Evolutionary conservation across 495 filamentous ascomycete genomes (phyloP), one percentile per base, ranked within the genome.

Genomic region (Physcia stellaris): DNA sequence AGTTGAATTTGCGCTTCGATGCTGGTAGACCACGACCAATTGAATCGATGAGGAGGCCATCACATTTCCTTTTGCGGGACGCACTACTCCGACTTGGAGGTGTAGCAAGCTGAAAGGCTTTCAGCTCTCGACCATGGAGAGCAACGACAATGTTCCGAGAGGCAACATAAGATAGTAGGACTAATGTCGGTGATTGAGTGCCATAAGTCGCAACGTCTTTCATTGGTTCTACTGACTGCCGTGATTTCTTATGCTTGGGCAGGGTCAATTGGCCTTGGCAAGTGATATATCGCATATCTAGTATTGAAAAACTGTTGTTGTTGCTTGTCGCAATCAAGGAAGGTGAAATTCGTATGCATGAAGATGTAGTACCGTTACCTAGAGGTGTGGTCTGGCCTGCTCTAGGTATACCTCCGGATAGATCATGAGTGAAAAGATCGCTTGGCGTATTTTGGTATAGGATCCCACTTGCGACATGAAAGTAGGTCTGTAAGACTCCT

Each of bases 41-140:
- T 1, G 80, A 77, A 49, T 83, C 76, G 18, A 81, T 76, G 20
- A 86, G 55, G 16, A 83, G 61, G 12, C 80, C 80, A 37, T 75
- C 71, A 12, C 75, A 66, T 6, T 75, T 70, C 4, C 75, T 65
- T 55, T 80, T 80, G 21, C 63, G 64, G 9, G 65, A 62, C n/a
- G 19, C 24, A 40, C 13, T 11, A 5, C 13, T n/a, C 12, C 38
- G 22, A 18, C 6, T 11, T 6, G 13, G 18, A n/a, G 28, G n/a
- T n/a, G 23, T 33, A 6, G 32, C 66, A 6, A 77, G 50, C 43
- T 75, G 71, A 28, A 75, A 47, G 5, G 65, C 69, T n/a, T 73
- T 42, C 9, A 78, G 40, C 7, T 59, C 55, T 16, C 57, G 55
- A 15, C 61, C 67, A 22, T 54, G 46, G 6, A 76, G 53, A 4